Conservation (phyloP, 140 eudicot genomes). For the Anethum foeniculum region DNA sequence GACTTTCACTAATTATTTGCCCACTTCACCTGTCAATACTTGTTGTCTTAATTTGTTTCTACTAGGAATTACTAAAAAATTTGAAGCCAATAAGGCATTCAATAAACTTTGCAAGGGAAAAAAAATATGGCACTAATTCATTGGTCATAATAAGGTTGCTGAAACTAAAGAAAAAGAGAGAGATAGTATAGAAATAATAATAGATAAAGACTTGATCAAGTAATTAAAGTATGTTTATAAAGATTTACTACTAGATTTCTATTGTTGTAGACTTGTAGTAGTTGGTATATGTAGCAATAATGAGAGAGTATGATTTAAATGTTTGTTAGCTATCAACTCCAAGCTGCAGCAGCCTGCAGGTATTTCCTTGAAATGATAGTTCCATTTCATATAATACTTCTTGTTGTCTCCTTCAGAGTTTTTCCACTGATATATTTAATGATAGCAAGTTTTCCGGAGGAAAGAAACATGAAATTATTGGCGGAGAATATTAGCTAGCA, state of each 20-base stretch:
- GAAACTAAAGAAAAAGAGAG: not conserved
- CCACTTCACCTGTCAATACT: too few relatives aligned
- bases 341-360: not conserved
- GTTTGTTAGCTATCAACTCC: not conserved
- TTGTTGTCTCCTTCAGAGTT: conserved; percentile 5
- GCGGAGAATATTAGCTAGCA: not conserved
- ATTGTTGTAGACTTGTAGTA: not conserved
- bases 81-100: not conserved
- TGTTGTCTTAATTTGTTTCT: not conserved
- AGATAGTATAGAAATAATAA: too few relatives aligned
- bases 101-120: not conserved
- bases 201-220: too few relatives aligned
- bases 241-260: too few relatives aligned
- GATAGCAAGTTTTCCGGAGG: not conserved
- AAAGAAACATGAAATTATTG: not conserved
- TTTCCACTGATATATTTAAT: not conserved
- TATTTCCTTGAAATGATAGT: not conserved
- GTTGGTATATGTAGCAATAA: not conserved
- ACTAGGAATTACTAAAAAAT: not conserved
- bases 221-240: too few relatives aligned
- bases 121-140: not conserved
- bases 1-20: not conserved
- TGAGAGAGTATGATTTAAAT: not conserved
- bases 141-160: not conserved
- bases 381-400: not conserved